Evolutionary conservation across 805 yeast species (phyloP).

Genomic region (Metschnikowia noctiluminum): DNA sequence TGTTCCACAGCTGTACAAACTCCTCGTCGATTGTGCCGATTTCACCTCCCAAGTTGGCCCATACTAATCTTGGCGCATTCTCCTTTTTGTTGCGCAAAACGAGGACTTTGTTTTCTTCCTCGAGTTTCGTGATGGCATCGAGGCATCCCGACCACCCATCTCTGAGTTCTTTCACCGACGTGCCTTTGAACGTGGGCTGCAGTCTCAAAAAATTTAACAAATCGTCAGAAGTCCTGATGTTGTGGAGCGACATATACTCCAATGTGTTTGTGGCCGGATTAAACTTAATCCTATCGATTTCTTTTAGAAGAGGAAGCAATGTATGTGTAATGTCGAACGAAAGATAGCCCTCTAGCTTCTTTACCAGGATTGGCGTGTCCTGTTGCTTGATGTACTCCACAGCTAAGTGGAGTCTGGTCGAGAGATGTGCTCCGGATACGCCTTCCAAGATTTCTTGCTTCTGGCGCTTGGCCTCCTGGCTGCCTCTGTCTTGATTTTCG

Average conservation of each 20-base stretch:
- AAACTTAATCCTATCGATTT: constrained; percentile 72
- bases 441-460: constrained; percentile 24
- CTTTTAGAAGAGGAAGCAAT: constrained; percentile 66
- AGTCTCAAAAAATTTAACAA: constrained; percentile 67
- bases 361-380: constrained; percentile 66
- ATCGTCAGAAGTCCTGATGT: constrained; percentile 78
- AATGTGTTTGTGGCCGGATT: constrained; percentile 60
- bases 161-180: constrained; percentile 71
- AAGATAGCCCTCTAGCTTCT: constrained; percentile 64
- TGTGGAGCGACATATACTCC: constrained; percentile 85
- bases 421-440: constrained; percentile 59
- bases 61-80: constrained; percentile 83
- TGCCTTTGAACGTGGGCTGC: constrained; percentile 86
- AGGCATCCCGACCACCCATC: constrained; percentile 96
- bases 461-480: constrained; percentile 36
- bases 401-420: constrained; percentile 86
- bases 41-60: constrained; percentile 83
- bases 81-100: constrained; percentile 92
- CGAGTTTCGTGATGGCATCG: constrained; percentile 74
- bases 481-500: constrained; percentile 11
- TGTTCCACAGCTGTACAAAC: constrained; percentile 78
- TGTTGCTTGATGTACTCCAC: constrained; percentile 80
- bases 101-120: constrained; percentile 68
- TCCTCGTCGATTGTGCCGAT: constrained; percentile 72
- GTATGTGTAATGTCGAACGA: constrained; percentile 58